Base-by-base conservation (phyloP, 1,284 basidiomycete genomes). In the Pseudozyma sp. region DNA sequence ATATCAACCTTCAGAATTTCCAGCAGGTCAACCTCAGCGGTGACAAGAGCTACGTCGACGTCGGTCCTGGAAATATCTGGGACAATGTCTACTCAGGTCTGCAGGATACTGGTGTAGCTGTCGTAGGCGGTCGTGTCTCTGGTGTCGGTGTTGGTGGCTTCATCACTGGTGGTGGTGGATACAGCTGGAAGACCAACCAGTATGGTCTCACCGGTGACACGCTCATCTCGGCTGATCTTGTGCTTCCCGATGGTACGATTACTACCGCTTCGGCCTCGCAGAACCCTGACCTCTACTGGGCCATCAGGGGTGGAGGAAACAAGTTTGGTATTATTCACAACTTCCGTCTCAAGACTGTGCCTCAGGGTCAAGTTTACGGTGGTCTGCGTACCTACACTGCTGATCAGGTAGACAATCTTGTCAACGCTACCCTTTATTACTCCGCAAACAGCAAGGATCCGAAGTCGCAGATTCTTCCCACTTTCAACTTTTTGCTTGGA, bases 111-210 rank as follows among this genome's bases (percentile, higher is more conserved):
- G 76, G 76, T 31, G 54, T 63, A 38, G 68, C 56, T 16, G 60
- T 76, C 16, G 73, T 78, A 31, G 78, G 78, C 38, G 78, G 78
- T 19, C 61, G 78, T 21, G 77, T 80, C 13, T 59, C 70, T 5
- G 77, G 77, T n/a, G 77, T 80, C 38, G 78, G 78, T 39, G 70
- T 74, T 16, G 77, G 73, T 9, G 78, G 78, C 31, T 79, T 76
- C 60, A 67, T 73, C 42, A 66, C 63, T 11, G 77, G 77, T 25
- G 77, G 77, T 14, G 78, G 78, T 39, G 78, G 78, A 3, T 78
- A 66, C 64, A 74, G 73, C 57, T 80, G 54, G 70, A 53, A 55
- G 53, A 78, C 74, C 12, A 70, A 74, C 59, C 77, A 80, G 60
- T 75, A 71, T 43, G 78, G 80, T 49, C 55, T 77, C 7, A 75